Evolutionary conservation across 257 asterid genomes (phyloP), one percentile per base, ranked within the genome.

Genomic region (Solanum tarapatanum): DNA sequence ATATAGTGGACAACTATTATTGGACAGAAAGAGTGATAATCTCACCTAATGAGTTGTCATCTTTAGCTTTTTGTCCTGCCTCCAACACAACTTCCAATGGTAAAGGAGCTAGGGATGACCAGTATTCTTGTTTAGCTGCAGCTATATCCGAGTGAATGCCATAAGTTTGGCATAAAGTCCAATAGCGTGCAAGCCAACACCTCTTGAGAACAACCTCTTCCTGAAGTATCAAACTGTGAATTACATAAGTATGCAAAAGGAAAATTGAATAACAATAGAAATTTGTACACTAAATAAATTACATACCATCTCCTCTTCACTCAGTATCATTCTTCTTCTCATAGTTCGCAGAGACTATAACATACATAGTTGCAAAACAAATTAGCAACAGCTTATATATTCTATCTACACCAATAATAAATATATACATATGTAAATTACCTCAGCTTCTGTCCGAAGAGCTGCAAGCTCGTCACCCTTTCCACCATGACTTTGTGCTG

Each of bases 181-280:
- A 97, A 91, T 91, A 92, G 19, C 96, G 94, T 87, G 99, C 96
- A 87, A 97, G 98, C 99, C 99, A 95, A 87, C 95, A 94, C 93
- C 98, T 93, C 94, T 95, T 97, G 87, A 97, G 95, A 89, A 93
- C 93, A 84, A 97, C 95, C 92, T 94, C 99, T 90, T 97, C 99
- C 99, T 95, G 89, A 89, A 90, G 90, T 86, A 86, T 86, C 79
- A 90, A 88, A 90, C 92, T 89, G 90, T 89, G 87, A 93, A 91
- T 92, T 87, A 91, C 89, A 69, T 89, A 91, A 91, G 91, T 87
- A 83, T 74, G 87, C 64, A 89, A 87, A 88, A 83, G 76, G 41
- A 24, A 43, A 5, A 24, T 62, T 73, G 7, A 19, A 19, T 86
- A 83, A 48, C 13, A 36, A 86, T 58, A 58, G 11, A 37, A 89